phyloP scores from a whole-genome alignment of 257 asterid genomes.

The Cruciata laevipes region DNA sequence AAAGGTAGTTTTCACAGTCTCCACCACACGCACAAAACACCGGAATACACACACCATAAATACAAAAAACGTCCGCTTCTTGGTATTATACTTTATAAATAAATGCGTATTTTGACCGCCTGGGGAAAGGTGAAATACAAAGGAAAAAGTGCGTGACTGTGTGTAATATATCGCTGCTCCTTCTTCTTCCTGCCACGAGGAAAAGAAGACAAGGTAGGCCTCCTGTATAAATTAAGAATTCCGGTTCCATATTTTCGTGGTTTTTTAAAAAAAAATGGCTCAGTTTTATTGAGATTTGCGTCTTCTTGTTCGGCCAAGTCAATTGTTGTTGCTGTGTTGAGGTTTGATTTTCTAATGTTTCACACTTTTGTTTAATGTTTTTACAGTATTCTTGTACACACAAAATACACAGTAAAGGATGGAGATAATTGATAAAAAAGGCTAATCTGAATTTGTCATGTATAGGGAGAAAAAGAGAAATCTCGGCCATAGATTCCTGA shows the following conservation, averaged over 20 bases:
- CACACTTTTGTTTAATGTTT: not conserved
- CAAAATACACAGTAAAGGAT: not conserved
- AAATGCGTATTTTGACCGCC: slow-evolving; percentile 33
- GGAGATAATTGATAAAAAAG: slow-evolving; percentile 11
- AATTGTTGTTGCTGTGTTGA: slow-evolving; percentile 10
- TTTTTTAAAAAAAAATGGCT: slow-evolving; percentile 1
- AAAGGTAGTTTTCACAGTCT: not conserved
- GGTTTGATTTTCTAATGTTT: not conserved
- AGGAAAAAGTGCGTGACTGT: not conserved
- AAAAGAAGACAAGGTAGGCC: slow-evolving; percentile 15
- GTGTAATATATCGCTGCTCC: not conserved
- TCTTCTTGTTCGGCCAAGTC: slow-evolving; percentile 15
- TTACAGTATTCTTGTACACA: not conserved
- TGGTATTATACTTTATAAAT: not conserved
- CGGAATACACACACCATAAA: not conserved
- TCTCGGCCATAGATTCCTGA: slow-evolving; percentile 55
- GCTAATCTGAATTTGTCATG: slow-evolving; percentile 29
- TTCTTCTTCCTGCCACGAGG: not conserved
- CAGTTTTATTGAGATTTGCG: slow-evolving; percentile 36
- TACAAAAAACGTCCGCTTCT: not conserved
- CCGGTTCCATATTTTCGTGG: slow-evolving; percentile 8
- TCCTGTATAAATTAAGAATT: not conserved
- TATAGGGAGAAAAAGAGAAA: slow-evolving; percentile 14
- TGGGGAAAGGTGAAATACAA: slow-evolving; percentile 21
- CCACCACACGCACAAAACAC: slow-evolving; percentile 8